Percentiles rank a stretch among this genome's conserved stretches.
Conservation (phyloP, 225 moss, liverwort and hornwort genomes). For the Antitrichia curtipendula region DNA sequence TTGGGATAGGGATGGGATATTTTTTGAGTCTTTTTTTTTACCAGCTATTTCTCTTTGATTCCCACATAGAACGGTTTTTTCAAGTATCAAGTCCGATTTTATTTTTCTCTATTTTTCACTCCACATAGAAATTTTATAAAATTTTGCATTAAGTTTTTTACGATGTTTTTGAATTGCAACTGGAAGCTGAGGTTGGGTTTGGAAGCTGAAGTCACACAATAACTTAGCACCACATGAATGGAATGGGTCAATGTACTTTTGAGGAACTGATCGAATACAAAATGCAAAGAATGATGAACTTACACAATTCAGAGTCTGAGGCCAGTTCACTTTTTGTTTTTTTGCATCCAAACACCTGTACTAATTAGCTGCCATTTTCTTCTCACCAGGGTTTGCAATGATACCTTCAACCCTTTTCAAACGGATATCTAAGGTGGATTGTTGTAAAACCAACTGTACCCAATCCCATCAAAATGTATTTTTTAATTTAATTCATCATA, state of each 20-base stretch:
- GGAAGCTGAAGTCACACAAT: not conserved
- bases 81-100: fast-evolving
- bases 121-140: too few species aligned
- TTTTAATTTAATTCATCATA: not conserved
- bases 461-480: not conserved
- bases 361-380: not conserved
- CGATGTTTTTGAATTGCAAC: not conserved
- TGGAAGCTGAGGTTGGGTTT: too few species aligned
- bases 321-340: not conserved
- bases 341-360: not conserved
- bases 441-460: not conserved
- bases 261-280: not conserved
- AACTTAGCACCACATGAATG: fast-evolving
- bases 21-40: not conserved
- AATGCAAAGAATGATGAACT: not conserved
- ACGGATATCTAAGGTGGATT: not conserved
- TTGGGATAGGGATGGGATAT: not conserved
- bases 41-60: not conserved
- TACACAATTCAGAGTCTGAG: not conserved
- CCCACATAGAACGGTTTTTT: not conserved
- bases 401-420: not conserved
- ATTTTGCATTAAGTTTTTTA: fast-evolving
- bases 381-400: not conserved
- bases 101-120: too few species aligned
- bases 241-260: not conserved